Percentiles rank a stretch among this genome's conserved stretches.
Conservation (phyloP, 148 eudicot species). For the Bassia scoparia region DNA sequence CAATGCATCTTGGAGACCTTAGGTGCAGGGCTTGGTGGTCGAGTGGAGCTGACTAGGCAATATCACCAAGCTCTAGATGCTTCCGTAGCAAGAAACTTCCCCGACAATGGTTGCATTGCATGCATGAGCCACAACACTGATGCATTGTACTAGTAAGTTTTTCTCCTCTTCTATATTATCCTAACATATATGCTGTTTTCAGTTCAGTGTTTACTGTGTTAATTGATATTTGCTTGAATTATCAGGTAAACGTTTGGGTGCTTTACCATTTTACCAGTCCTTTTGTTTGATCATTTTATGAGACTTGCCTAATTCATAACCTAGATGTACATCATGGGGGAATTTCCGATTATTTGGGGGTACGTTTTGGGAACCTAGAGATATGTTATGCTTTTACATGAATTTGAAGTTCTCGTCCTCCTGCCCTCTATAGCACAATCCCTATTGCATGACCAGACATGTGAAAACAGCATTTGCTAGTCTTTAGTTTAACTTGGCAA, state of each 20-base stretch:
- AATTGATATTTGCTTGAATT: background rate
- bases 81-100: conserved; percentile 64
- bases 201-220: background rate
- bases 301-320: background rate
- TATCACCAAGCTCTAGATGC: conserved; percentile 86
- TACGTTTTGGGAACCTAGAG: no score
- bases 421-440: background rate
- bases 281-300: background rate
- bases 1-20: conserved; percentile 81
- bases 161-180: no score
- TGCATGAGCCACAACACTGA: conserved; percentile 91
- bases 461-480: background rate
- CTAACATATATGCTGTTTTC: background rate
- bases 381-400: no score
- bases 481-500: conserved; percentile 2
- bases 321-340: background rate
- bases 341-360: no score
- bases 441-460: background rate
- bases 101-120: conserved; percentile 84
- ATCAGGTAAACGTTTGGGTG: background rate
- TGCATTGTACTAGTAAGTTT: conserved; percentile 58
- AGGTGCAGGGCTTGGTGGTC: conserved; percentile 68
- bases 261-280: background rate
- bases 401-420: background rate
- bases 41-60: conserved; percentile 68